Conservation (phyloP, 2,329 filamentous ascomycete species). For the Colletotrichum sp. region DNA sequence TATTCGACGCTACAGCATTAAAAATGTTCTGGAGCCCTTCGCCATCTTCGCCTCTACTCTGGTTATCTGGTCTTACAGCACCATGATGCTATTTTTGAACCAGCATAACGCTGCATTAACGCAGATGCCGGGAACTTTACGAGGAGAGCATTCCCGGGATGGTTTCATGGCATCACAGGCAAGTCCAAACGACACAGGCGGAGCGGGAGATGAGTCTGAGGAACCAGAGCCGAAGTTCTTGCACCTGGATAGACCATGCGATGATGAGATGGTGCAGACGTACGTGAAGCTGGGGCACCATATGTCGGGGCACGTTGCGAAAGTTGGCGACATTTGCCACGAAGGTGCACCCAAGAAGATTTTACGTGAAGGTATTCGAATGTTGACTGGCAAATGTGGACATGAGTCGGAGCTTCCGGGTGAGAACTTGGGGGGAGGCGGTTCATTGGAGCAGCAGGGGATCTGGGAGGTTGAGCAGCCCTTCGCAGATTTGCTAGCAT, state of each 20-base stretch:
- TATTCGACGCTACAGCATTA: conserved; percentile 45
- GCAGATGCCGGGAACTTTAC: not conserved
- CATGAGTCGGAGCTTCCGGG: not conserved
- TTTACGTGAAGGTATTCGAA: conserved; percentile 20
- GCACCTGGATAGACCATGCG: conserved; percentile 58
- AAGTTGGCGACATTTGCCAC: conserved; percentile 54
- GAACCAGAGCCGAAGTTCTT: conserved; percentile 44
- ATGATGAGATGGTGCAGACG: conserved; percentile 63
- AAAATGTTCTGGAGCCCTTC: conserved; percentile 43
- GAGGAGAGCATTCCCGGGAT: not conserved
- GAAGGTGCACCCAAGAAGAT: conserved; percentile 22
- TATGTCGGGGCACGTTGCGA: conserved; percentile 56
- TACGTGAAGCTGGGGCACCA: conserved; percentile 53
- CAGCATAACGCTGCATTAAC: not conserved
- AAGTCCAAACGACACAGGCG: not conserved
- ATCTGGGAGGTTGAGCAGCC: not conserved
- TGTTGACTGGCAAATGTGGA: not conserved
- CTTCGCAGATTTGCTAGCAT: not conserved
- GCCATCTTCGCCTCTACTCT: conserved; percentile 42
- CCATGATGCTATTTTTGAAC: conserved; percentile 6
- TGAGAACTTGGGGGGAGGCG: not conserved
- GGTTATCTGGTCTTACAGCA: conserved; percentile 44
- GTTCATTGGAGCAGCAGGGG: not conserved
- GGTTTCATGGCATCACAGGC: not conserved
- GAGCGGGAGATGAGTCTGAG: not conserved